These are phyloP conservation scores for Eucalyptus rudis DNA, from an alignment of 345 rosid species.

Conservation along the genomic window DNA sequence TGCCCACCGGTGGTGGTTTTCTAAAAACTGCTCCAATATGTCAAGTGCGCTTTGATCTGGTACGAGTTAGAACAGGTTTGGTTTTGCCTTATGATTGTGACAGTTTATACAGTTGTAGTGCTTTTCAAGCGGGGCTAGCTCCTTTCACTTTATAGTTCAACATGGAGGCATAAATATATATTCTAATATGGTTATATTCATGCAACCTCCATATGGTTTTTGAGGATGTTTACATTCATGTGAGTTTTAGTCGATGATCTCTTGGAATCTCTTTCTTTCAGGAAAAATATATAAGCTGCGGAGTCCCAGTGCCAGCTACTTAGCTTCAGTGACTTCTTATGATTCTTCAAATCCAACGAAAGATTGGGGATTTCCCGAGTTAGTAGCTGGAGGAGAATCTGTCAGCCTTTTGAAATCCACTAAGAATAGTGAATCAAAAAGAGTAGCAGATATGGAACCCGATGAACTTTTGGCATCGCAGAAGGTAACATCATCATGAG, in stretches of 20 bases:
- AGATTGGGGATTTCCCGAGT: constrained; percentile 78
- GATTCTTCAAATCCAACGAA: constrained; percentile 85
- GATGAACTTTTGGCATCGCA: constrained; percentile 16
- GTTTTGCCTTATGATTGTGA: constrained; percentile 10
- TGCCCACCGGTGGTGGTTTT: constrained; percentile 47
- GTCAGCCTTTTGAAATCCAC: background rate
- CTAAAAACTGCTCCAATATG: constrained; percentile 79
- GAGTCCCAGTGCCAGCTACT: constrained; percentile 52
- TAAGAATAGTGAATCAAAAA: constrained; percentile 12
- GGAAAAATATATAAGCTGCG: constrained; percentile 82
- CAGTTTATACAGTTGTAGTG: background rate
- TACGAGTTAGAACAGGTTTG: constrained; percentile 93
- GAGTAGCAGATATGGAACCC: constrained; percentile 7
- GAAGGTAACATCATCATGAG: constrained; percentile 28
- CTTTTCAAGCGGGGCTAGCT: background rate
- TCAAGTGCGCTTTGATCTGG: constrained; percentile 65
- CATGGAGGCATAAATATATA: background rate
- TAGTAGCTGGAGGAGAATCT: constrained; percentile 18
- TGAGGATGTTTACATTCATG: background rate
- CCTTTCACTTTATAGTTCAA: background rate
- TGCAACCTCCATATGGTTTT: background rate
- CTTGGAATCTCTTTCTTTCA: constrained; percentile 11
- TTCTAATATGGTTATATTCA: background rate
- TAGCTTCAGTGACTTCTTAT: constrained; percentile 58
- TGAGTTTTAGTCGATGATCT: background rate